phyloP scores from a whole-genome alignment of 2,329 filamentous ascomycete genomes.

The Paracoccidioides brasiliensis region DNA sequence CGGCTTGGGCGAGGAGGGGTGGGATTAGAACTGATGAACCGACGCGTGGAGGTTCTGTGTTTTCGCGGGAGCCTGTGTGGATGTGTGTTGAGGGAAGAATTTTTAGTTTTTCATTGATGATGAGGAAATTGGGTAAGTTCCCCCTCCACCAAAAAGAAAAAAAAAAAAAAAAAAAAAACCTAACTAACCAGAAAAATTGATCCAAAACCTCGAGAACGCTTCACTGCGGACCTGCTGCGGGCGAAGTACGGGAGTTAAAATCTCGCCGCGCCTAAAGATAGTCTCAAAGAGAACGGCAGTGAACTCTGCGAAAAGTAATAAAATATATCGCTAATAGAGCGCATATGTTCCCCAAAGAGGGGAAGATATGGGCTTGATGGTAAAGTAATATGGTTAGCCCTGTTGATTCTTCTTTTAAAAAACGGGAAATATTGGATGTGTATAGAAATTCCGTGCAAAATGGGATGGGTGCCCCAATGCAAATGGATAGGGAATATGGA shows the following conservation, averaged over 20 bases:
- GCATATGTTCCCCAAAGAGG: neutral
- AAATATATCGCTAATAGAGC: neutral
- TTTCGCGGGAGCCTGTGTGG: slow-evolving; percentile 4
- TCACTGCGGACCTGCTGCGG: slow-evolving; percentile 24
- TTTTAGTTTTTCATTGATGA: neutral
- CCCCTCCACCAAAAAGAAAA: neutral
- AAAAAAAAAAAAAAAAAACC: neutral
- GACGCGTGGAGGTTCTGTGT: slow-evolving; percentile 7
- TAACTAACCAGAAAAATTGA: slow-evolving; percentile 24
- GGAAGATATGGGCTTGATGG: neutral
- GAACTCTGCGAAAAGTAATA: slow-evolving; percentile 18
- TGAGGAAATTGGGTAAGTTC: too few species aligned
- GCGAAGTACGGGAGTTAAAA: slow-evolving; percentile 23
- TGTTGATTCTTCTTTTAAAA: neutral
- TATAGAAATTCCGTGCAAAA: too few species aligned
- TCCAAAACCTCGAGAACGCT: slow-evolving; percentile 30
- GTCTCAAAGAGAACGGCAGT: slow-evolving; percentile 20
- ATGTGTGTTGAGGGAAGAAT: neutral
- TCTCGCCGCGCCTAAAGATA: slow-evolving; percentile 21
- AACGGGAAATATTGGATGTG: neutral
- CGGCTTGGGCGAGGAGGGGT: slow-evolving; percentile 26
- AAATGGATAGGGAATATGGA: too few species aligned
- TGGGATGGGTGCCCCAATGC: too few species aligned
- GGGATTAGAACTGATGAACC: slow-evolving; percentile 29
- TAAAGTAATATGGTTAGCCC: neutral